Evolutionary conservation across 805 yeast genomes (phyloP), one percentile per base, ranked within the genome.

Genomic region (Jamesozyma piceae): DNA sequence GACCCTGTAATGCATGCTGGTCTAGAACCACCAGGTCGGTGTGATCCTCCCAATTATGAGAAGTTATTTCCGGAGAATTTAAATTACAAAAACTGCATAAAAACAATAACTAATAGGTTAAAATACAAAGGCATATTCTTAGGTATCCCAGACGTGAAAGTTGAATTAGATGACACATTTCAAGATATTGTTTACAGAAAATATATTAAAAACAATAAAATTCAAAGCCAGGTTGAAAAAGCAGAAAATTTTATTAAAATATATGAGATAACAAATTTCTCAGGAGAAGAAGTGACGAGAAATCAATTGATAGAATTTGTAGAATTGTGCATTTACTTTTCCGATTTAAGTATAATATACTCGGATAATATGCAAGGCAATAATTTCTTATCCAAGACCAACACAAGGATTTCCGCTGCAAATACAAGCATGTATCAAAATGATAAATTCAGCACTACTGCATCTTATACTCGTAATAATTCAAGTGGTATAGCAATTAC

Each of bases 201-300:
- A 35, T 60, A 54, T 36, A 49, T 52, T 37, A 32, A 41, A 2
- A 49, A 42, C 20, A 42, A 46, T 24, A 42, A 40, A 4, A 42
- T 43, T 29, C 29, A 30, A 4, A 19, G 26, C 10, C 48, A 48
- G 34, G 20, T 47, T 3, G 42, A 46, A 18, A 60, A 46, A 37
- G 60, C 48, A 17, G 48, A 51, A 27, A 57, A 64, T 29, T 74
- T 73, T 46, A 64, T 78, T 3, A 66, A 64, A 3, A 58, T 75
- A 13, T 88, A 86, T 63, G 95, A 88, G 50, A 65, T 67, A 39
- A 68, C 81, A 30, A 67, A 86, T 45, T 88, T 78, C 59, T 74
- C 90, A 5, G 82, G 84, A 2, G 59, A 67, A 17, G 68, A 76
- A 15, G 75, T 86, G 15, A 61, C 72, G 1, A 78, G 80, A 48